Percentiles rank a stretch among this genome's conserved stretches.
Evolutionary conservation across 2,329 filamentous ascomycete genomes (phyloP).

Genomic region (Trichoderma sp.): DNA sequence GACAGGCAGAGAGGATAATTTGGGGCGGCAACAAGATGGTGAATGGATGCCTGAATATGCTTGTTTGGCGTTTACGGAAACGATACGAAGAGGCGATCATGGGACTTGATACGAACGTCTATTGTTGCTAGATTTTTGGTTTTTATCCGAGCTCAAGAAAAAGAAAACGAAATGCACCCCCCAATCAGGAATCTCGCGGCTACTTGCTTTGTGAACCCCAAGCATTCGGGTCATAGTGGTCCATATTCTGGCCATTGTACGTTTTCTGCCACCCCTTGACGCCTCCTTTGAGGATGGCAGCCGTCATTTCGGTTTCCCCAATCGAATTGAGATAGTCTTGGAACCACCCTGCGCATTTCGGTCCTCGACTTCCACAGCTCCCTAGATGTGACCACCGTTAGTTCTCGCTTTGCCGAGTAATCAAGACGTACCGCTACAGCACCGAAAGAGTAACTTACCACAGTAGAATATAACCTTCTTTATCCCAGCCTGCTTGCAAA

Average conservation of each 20-base stretch:
- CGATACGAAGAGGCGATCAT: conserved; percentile 16
- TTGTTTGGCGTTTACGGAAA: conserved; percentile 37
- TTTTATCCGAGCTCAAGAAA: conserved; percentile 30
- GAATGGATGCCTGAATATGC: conserved; percentile 24
- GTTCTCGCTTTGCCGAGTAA: not conserved
- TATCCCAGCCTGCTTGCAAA: conserved; percentile 50
- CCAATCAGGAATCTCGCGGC: not conserved
- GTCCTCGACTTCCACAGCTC: conserved; percentile 50
- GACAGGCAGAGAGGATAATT: conserved; percentile 42
- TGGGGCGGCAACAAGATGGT: conserved; percentile 25
- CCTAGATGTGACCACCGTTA: conserved; percentile 33
- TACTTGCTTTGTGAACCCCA: conserved; percentile 33
- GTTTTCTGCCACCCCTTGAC: conserved; percentile 55
- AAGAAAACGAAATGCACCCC: conserved; percentile 13
- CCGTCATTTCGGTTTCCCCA: conserved; percentile 42
- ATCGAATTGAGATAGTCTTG: conserved; percentile 52
- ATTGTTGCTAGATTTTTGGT: conserved; percentile 31
- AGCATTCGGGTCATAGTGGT: conserved; percentile 46
- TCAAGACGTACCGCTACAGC: not conserved
- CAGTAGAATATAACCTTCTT: conserved; percentile 54
- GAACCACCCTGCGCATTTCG: conserved; percentile 54
- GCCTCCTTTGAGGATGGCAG: conserved; percentile 49
- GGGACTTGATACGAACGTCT: conserved; percentile 20
- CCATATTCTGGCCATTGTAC: conserved; percentile 47
- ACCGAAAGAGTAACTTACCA: conserved; percentile 35